These are phyloP conservation scores for Plasmodium malariae DNA, from an alignment of 169 alveolate species.

Conservation along the genomic window DNA sequence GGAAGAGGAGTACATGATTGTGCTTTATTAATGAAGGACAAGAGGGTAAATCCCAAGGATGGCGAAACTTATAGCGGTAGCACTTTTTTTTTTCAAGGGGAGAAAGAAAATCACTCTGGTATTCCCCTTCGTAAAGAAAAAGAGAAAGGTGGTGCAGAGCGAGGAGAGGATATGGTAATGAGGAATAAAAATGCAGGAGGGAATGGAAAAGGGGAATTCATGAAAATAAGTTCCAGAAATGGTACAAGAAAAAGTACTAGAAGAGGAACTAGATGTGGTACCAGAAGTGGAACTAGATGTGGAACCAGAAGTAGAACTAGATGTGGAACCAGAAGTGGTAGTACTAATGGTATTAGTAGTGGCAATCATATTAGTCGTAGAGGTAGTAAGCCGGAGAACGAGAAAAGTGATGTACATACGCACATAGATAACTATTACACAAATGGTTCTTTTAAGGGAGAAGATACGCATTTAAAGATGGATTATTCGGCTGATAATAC, in stretches of 20 bases:
- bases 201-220: background rate
- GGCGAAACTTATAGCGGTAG: background rate
- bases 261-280: too few relatives aligned
- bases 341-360: too few relatives aligned
- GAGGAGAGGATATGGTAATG: background rate
- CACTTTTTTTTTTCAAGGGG: background rate
- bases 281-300: too few relatives aligned
- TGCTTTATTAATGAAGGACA: background rate
- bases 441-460: background rate
- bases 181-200: too few relatives aligned
- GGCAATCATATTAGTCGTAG: too few relatives aligned
- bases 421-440: constrained; percentile 5
- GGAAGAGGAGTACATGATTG: background rate
- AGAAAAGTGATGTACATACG: constrained; percentile 14
- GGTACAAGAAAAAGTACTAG: too few relatives aligned
- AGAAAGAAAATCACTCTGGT: background rate
- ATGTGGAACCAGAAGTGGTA: too few relatives aligned
- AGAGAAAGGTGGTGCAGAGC: background rate
- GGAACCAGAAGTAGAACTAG: too few relatives aligned
- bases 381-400: background rate
- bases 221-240: background rate
- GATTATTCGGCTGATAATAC: background rate
- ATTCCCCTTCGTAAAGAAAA: background rate
- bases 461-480: background rate
- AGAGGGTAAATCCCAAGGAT: background rate